Conservation (phyloP, 768 basidiomycete genomes). For the Trametes elegans region DNA sequence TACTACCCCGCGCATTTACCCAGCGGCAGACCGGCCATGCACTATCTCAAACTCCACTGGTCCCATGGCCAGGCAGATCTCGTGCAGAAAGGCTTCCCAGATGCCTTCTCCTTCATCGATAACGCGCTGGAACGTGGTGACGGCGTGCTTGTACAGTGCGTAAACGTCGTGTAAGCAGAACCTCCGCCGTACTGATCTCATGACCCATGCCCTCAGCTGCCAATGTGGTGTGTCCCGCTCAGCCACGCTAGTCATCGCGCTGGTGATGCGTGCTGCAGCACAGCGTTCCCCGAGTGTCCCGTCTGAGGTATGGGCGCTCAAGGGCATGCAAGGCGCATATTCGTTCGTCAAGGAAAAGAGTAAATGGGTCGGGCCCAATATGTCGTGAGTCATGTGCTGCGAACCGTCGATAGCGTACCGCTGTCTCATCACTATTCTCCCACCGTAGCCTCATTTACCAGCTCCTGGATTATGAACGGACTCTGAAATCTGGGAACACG, state of each 20-base stretch:
- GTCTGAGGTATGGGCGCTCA: conserved; percentile 72
- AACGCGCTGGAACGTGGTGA: conserved; percentile 71
- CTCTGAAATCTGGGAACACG: conserved; percentile 47
- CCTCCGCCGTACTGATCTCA: neutral
- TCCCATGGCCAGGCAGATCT: conserved; percentile 93
- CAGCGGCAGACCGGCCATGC: conserved; percentile 72
- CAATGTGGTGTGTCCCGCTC: conserved; percentile 93
- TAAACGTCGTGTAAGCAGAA: conserved; percentile 24
- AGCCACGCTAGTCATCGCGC: conserved; percentile 85
- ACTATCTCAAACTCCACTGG: conserved; percentile 90
- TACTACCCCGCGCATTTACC: conserved; percentile 67
- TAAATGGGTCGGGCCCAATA: conserved; percentile 87
- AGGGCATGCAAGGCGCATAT: conserved; percentile 90
- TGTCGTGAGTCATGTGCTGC: conserved; percentile 66
- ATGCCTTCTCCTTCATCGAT: conserved; percentile 81
- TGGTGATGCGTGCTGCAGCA: conserved; percentile 91
- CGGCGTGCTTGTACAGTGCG: conserved; percentile 83
- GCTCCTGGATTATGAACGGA: conserved; percentile 86
- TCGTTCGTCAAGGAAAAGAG: conserved; percentile 88
- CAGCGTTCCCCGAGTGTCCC: conserved; percentile 62
- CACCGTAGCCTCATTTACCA: conserved; percentile 81
- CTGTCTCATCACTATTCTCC: conserved; percentile 6
- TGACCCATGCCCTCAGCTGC: conserved; percentile 50
- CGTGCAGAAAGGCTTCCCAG: conserved; percentile 72
- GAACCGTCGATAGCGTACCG: conserved; percentile 12